Conservation (phyloP, 768 basidiomycete genomes). For the Pleurotus eryngii region DNA sequence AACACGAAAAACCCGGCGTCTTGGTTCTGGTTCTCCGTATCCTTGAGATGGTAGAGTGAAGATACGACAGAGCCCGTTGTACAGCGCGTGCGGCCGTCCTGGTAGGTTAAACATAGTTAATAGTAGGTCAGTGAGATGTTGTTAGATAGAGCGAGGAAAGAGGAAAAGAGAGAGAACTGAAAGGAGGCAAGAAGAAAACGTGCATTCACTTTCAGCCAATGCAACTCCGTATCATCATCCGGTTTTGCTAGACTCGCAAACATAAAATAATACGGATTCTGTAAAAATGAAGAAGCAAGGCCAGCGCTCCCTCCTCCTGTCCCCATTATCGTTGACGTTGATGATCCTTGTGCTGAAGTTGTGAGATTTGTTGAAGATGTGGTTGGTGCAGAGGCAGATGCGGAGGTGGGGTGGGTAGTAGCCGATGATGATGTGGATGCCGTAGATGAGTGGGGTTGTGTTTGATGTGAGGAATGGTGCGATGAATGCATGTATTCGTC, state of each 20-base stretch:
- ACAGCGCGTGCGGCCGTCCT: constrained; percentile 89
- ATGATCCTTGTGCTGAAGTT: too few relatives aligned
- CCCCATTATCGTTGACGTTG: too few relatives aligned
- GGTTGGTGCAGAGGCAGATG: too few relatives aligned
- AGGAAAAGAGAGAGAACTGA: too few relatives aligned
- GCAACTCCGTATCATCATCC: constrained; percentile 85
- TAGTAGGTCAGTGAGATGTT: not conserved
- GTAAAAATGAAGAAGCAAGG: constrained; percentile 64
- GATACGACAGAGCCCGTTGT: constrained; percentile 91
- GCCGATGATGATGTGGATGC: too few relatives aligned
- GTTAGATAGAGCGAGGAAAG: too few relatives aligned
- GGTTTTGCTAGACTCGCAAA: constrained; percentile 88
- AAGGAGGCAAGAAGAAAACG: not conserved
- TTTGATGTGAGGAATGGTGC: too few relatives aligned
- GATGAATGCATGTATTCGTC: too few relatives aligned
- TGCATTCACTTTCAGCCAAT: constrained; percentile 59
- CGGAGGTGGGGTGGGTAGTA: too few relatives aligned
- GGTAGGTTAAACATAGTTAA: constrained; percentile 4
- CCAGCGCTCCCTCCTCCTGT: constrained; percentile 22
- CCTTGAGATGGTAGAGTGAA: constrained; percentile 88
- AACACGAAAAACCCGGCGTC: constrained; percentile 97
- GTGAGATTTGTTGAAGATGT: too few relatives aligned
- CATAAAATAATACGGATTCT: constrained; percentile 96
- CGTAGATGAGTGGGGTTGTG: too few relatives aligned
- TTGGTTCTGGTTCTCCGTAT: constrained; percentile 49